Conservation (phyloP, 371 early-diverging fungal species). For the Apophysomyces elegans region DNA sequence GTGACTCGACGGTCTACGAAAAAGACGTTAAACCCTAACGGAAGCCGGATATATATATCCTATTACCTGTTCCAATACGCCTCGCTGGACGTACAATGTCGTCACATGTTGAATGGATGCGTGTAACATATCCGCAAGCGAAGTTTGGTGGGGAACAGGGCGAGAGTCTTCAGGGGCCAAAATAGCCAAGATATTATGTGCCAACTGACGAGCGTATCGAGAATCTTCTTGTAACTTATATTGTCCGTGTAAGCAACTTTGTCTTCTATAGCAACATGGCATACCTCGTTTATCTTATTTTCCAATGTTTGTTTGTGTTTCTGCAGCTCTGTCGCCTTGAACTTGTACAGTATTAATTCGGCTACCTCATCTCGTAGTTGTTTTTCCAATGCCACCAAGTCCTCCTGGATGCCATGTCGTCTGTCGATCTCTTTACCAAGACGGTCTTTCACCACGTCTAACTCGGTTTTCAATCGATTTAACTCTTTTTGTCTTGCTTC, state of each 20-base stretch:
- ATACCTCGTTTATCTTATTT: neutral
- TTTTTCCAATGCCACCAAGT: neutral
- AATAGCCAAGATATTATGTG: neutral
- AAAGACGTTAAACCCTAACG: neutral
- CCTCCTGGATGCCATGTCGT: conserved; percentile 3
- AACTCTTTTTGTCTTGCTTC: conserved; percentile 9
- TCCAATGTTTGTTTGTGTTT: neutral
- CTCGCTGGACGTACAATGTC: conserved; percentile 1
- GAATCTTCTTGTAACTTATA: neutral
- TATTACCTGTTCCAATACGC: conserved; percentile 2
- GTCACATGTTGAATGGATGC: conserved; percentile 7
- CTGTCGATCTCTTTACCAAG: conserved; percentile 17
- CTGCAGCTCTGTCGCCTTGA: neutral
- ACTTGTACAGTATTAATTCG: neutral
- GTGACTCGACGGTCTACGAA: neutral
- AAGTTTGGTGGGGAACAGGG: neutral
- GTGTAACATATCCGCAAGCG: neutral
- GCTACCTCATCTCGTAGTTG: neutral
- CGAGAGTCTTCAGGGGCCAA: neutral
- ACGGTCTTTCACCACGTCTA: conserved; percentile 17
- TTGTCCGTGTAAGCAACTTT: neutral
- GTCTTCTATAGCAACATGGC: neutral
- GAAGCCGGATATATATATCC: neutral
- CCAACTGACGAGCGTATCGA: neutral
- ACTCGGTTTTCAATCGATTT: neutral